Evolutionary conservation across 75 land plant genomes (phyloP), one percentile per base, ranked within the genome.

Genomic region (Pseudotsuga menziesii): DNA sequence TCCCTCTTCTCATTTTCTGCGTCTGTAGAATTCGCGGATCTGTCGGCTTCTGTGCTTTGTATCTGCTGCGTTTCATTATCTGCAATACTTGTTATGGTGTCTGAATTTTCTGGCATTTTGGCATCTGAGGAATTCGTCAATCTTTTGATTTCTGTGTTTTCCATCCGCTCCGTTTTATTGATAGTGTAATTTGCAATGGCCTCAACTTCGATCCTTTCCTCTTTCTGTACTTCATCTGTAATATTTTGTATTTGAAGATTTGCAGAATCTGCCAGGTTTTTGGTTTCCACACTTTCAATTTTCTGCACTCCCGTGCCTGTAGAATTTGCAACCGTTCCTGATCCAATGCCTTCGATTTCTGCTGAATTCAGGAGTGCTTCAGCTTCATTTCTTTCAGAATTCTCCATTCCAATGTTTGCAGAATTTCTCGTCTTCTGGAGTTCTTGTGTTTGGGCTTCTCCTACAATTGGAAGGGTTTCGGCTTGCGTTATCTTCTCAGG

Each of bases 371-470:
- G n/a, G 9, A n/a, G 61, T 59, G 23, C 22, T 59, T 59, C 8
- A 22, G 61, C 61, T 22, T 59, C 61, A 22, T 59, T n/a, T n/a
- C 23, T 9, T 59, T 59, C 61, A 59, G 23, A 6, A n/a, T n/a
- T 59, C 61, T 59, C 25, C 61, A n/a, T 4, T 59, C 61, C 61
- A 5, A 5, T 59, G 7, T 59, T 20, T 60, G 62, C 25, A 22
- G 8, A 8, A 19, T 60, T 60, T 60, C 26, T 25, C 6, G 9
- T 60, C 26, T 11, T 60, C 17, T 60, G 61, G 23, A 2, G 6
- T 74, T 74, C 61, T 22, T 74, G 58, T 41, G 7, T 56, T 54
- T 55, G 66, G 26, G 76, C 76, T 44, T 74, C 62, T 74, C 62
- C 20, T 74, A 17, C 20, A 52, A 8, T 25, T 56, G 29, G 54